A percentile compares a stretch with the other conserved stretches of the same genome.
Evolutionary conservation across 2,329 filamentous ascomycete species (phyloP).

Genomic region (Hypoxylon rubiginosum): DNA sequence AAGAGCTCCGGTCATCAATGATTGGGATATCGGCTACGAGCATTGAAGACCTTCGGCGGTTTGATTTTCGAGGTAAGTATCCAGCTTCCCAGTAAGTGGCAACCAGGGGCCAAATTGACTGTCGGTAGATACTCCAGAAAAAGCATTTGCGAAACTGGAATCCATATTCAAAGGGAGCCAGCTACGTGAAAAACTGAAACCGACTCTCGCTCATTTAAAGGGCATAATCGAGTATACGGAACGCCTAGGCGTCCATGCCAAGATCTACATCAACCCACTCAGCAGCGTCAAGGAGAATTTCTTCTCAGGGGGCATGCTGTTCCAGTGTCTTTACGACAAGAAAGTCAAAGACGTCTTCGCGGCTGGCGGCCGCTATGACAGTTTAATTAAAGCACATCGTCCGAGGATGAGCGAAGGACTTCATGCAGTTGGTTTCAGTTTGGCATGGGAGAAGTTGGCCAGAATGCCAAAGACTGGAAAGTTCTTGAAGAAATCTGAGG

Average conservation of each 20-base stretch:
- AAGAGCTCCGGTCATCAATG: constrained; percentile 83
- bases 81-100: neutral
- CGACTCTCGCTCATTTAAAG: constrained; percentile 83
- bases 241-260: constrained; percentile 79
- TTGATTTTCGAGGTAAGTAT: constrained; percentile 83
- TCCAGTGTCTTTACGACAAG: constrained; percentile 89
- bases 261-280: constrained; percentile 86
- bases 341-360: constrained; percentile 90
- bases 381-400: constrained; percentile 85
- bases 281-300: constrained; percentile 93
- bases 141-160: constrained; percentile 71
- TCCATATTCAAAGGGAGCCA: constrained; percentile 72
- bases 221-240: constrained; percentile 83
- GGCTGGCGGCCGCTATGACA: constrained; percentile 93
- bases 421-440: constrained; percentile 91
- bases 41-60: constrained; percentile 88
- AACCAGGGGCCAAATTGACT: constrained; percentile 23
- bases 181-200: constrained; percentile 79
- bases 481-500: constrained; percentile 78
- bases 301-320: constrained; percentile 86
- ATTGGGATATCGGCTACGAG: constrained; percentile 90
- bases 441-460: constrained; percentile 87
- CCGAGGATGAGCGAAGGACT: constrained; percentile 76
- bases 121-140: constrained; percentile 64
- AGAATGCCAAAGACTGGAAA: constrained; percentile 71